Base-by-base conservation (phyloP, 495 filamentous ascomycete genomes). In the Hypomontagnella submonticulosa region DNA sequence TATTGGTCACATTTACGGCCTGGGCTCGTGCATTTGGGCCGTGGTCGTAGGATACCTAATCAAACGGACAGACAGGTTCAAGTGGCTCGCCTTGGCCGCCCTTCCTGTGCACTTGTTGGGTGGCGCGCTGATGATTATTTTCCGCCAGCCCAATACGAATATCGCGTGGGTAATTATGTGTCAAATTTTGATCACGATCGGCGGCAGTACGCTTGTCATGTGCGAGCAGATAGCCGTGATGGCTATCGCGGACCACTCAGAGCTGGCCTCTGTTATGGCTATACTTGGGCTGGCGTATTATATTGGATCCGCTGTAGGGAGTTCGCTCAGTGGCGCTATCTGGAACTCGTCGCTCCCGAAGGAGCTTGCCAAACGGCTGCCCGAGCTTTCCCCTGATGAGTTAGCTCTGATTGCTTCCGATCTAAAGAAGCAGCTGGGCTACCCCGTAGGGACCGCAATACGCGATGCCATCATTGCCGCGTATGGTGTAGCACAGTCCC, bases 41-140 rank as follows among this genome's bases (percentile, higher is more conserved):
- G 69, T 88, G 16, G 60, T 87, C 11, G 82, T 87, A 43, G 88
- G 86, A 16, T 46, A 83, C 48, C 72, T 81, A 59, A 83, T 91
- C 65, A 82, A 84, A 67, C 73, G 74, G 43, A 78, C 82, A 12
- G 84, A 83, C 58, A 75, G 87, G 48, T 87, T 78, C 78, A 86
- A 89, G 74, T 88, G 79, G 56, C 60, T 90, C 0, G 88, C 89
- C 0, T 71, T 92, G 15, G 78, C 83, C 71, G 82, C 90, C 18
- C 83, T 88, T 2, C 83, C 87, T 0, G 83, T 89, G 12, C 81
- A 90, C 52, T 84, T 90, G 81, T 65, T 83, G 78, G 90, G 88
- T 12, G 81, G 87, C 5, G 89, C 85, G 0, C 78, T 93, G 23
- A 88, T 92, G 89, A 90, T 93, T 57, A 72, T 90, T 63, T 92